phyloP scores from a whole-genome alignment of 768 basidiomycete genomes.

The Panellus pusillus region DNA sequence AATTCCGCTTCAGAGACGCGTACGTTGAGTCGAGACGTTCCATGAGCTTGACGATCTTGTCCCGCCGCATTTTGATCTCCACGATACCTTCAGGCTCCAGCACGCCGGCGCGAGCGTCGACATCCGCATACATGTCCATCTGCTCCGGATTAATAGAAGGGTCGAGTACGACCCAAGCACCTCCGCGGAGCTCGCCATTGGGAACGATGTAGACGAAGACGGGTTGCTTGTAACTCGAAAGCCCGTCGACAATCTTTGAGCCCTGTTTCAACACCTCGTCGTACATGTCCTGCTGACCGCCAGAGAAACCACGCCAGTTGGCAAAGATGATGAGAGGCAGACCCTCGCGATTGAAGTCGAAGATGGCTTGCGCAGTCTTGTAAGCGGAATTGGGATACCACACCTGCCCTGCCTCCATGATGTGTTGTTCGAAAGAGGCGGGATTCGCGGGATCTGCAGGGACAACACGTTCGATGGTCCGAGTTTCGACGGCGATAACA shows the following conservation, averaged over 20 bases:
- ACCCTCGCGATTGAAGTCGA: slow-evolving; percentile 97
- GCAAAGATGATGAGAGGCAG: slow-evolving; percentile 98
- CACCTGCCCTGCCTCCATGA: slow-evolving; percentile 99
- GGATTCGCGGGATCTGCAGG: slow-evolving; percentile 99
- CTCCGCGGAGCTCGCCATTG: slow-evolving; percentile 97
- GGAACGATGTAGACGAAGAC: slow-evolving; percentile 98
- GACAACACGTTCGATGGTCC: slow-evolving; percentile 93
- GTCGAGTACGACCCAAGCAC: slow-evolving; percentile 99
- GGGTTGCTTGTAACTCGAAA: slow-evolving; percentile 95
- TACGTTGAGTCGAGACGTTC: slow-evolving; percentile 88
- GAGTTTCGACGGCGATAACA: slow-evolving; percentile 97
- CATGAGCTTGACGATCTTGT: slow-evolving; percentile 89
- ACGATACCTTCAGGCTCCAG: slow-evolving; percentile 96
- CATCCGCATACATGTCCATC: slow-evolving; percentile 99
- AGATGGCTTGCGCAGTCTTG: slow-evolving; percentile 99
- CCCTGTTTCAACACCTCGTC: slow-evolving; percentile 97
- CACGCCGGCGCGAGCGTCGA: slow-evolving; percentile 94
- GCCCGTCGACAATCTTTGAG: slow-evolving; percentile 97
- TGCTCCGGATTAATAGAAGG: slow-evolving; percentile 95
- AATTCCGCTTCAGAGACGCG: slow-evolving; percentile 75
- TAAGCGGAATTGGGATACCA: slow-evolving; percentile 99
- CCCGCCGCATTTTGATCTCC: slow-evolving; percentile 96
- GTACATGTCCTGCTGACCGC: slow-evolving; percentile 99
- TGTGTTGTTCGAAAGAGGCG: slow-evolving; percentile 92
- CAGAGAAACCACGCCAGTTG: slow-evolving; percentile 99